Conservation (phyloP, 371 early-diverging fungal species). For the Batkoa obscura region DNA sequence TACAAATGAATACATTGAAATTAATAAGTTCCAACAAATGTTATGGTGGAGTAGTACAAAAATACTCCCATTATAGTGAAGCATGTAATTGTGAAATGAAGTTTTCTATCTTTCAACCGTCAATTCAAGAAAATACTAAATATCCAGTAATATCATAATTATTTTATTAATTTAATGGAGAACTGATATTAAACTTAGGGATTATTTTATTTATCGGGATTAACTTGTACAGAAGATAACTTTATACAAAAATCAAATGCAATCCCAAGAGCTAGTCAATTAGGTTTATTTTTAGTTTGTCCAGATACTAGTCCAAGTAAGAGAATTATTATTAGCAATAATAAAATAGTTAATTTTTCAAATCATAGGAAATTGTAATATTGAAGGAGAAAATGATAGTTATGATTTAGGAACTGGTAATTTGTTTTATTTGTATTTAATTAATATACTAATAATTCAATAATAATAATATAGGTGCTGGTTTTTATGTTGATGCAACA, state of each 20-base stretch:
- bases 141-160: too few relatives aligned
- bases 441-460: not conserved
- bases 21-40: too few relatives aligned
- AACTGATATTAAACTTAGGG: too few relatives aligned
- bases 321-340: not conserved
- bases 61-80: too few relatives aligned
- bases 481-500: slow-evolving; percentile 59
- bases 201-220: not conserved
- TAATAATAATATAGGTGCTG: slow-evolving; percentile 22
- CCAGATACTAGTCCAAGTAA: slow-evolving; percentile 65
- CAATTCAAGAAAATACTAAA: too few relatives aligned
- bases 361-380: slow-evolving; percentile 16
- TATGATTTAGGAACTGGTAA: slow-evolving; percentile 27
- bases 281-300: slow-evolving; percentile 40
- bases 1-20: too few relatives aligned
- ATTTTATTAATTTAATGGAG: too few relatives aligned
- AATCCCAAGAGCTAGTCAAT: slow-evolving; percentile 28
- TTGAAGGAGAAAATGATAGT: slow-evolving; percentile 24
- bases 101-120: too few relatives aligned
- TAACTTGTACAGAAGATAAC: not conserved
- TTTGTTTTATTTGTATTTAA: not conserved
- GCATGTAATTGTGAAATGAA: too few relatives aligned
- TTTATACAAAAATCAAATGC: slow-evolving; percentile 42
- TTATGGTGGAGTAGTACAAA: too few relatives aligned
- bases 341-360: not conserved